Percentiles rank a stretch among this genome's conserved stretches.
Evolutionary conservation across 2,329 filamentous ascomycete species (phyloP).

Genomic region (Paraconiothyrium brasiliense): DNA sequence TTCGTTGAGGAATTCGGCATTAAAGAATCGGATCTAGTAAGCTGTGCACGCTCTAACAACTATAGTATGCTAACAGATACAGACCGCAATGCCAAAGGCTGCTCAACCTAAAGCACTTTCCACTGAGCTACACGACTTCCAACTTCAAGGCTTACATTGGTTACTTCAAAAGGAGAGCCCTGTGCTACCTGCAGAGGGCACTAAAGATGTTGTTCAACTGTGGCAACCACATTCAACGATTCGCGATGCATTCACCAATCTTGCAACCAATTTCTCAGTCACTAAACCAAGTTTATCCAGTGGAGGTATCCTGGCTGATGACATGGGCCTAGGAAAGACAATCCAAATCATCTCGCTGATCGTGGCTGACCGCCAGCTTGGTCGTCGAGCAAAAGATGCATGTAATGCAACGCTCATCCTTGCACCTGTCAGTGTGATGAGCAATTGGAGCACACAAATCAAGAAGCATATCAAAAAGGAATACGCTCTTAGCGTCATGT

Average conservation of each 20-base stretch:
- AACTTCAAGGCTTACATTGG: conserved; percentile 81
- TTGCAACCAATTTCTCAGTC: conserved; percentile 74
- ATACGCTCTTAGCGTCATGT: conserved; percentile 71
- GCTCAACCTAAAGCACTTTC: conserved; percentile 71
- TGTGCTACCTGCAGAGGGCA: conserved; percentile 66
- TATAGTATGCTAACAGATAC: conserved; percentile 21
- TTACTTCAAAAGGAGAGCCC: conserved; percentile 80
- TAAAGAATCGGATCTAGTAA: conserved; percentile 71
- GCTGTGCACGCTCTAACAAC: neutral
- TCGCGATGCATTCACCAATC: conserved; percentile 66
- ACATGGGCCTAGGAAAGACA: conserved; percentile 93
- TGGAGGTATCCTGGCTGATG: conserved; percentile 87
- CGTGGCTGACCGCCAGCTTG: conserved; percentile 61
- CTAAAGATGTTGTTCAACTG: conserved; percentile 74
- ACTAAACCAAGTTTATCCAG: conserved; percentile 73
- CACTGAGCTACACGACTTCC: conserved; percentile 79
- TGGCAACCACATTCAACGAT: conserved; percentile 68
- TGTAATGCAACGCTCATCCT: conserved; percentile 76
- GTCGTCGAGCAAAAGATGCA: conserved; percentile 28
- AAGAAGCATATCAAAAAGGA: conserved; percentile 73
- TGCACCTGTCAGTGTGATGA: conserved; percentile 86
- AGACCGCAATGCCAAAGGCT: conserved; percentile 74
- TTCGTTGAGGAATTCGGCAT: conserved; percentile 75
- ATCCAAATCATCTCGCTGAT: conserved; percentile 85
- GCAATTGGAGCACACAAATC: conserved; percentile 87